Evolutionary conservation across 192 early-diverging fungal genomes (phyloP).

Genomic region (Funneliformis geosporum): DNA sequence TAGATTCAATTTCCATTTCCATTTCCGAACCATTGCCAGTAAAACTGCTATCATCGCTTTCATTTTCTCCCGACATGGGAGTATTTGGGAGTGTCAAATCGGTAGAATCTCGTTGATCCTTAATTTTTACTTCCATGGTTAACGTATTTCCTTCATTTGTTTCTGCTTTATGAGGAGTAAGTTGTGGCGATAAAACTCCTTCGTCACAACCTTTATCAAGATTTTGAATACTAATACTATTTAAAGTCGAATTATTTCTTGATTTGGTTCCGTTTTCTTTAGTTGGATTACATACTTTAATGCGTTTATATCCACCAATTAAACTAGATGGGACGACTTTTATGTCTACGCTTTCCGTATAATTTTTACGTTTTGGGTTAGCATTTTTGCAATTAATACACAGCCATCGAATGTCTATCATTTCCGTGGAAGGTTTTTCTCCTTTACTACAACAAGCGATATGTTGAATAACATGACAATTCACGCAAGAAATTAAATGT

Average conservation of each 20-base stretch:
- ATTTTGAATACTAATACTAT: slow-evolving; percentile 3
- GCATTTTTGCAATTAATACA: neutral
- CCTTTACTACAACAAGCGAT: slow-evolving; percentile 1
- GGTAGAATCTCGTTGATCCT: neutral
- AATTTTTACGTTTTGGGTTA: slow-evolving; percentile 1
- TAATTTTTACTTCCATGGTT: neutral
- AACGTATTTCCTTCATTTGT: neutral
- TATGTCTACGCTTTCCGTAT: neutral
- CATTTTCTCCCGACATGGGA: neutral
- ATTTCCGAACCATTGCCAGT: neutral
- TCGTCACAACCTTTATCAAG: neutral
- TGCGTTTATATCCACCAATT: slow-evolving; percentile 6
- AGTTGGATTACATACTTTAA: neutral
- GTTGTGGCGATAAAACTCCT: neutral
- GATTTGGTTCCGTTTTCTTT: neutral
- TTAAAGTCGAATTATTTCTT: neutral
- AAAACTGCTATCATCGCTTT: slow-evolving; percentile 5
- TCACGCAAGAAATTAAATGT: neutral
- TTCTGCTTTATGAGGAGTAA: neutral
- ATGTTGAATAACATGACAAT: slow-evolving; percentile 13
- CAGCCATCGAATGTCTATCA: neutral
- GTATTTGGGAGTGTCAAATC: neutral
- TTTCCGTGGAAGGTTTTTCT: slow-evolving; percentile 10
- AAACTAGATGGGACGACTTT: neutral
- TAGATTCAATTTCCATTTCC: neutral